A percentile compares a stretch with the other conserved stretches of the same genome.
Evolutionary conservation across 495 filamentous ascomycete species (phyloP).

Genomic region (Collariella sp.): DNA sequence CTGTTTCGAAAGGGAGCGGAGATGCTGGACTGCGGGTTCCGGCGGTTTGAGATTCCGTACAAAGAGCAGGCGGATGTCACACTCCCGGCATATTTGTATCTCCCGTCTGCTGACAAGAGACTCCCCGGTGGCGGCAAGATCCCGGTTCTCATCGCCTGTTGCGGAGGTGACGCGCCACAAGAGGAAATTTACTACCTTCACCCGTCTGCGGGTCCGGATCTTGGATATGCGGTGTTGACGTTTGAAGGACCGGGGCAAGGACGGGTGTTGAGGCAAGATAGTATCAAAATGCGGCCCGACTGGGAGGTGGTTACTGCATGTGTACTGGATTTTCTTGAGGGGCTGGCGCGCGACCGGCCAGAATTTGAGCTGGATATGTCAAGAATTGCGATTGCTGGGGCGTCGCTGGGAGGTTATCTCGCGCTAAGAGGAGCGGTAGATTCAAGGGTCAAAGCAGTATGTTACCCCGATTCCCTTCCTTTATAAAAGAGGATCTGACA

Average conservation of each 20-base stretch:
- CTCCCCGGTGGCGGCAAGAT: conserved; percentile 22
- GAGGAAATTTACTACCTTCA: conserved; percentile 42
- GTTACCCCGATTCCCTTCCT: no score
- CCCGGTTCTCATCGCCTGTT: conserved; percentile 34
- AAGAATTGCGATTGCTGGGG: conserved; percentile 33
- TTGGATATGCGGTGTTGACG: conserved; percentile 42
- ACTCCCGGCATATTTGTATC: conserved; percentile 37
- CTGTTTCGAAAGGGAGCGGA: conserved; percentile 19
- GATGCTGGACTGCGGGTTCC: conserved; percentile 17
- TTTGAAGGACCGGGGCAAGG: conserved; percentile 49
- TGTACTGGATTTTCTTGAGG: conserved; percentile 31
- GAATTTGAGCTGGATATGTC: conserved; percentile 36
- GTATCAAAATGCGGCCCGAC: conserved; percentile 30
- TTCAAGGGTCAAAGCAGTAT: conserved; percentile 32
- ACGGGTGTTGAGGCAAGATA: conserved; percentile 24
- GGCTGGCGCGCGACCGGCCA: conserved; percentile 8
- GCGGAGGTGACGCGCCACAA: conserved; percentile 36
- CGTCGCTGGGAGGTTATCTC: conserved; percentile 40
- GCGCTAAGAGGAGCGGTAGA: conserved; percentile 36
- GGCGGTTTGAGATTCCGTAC: conserved; percentile 34
- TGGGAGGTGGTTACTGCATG: conserved; percentile 19
- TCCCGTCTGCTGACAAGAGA: conserved; percentile 21
- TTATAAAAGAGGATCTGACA: no score
- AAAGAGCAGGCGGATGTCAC: conserved; percentile 11
- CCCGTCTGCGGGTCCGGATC: conserved; percentile 11